Evolutionary conservation across 1,139 yeast genomes (phyloP).

Genomic region (Suhomyces panamericanus): DNA sequence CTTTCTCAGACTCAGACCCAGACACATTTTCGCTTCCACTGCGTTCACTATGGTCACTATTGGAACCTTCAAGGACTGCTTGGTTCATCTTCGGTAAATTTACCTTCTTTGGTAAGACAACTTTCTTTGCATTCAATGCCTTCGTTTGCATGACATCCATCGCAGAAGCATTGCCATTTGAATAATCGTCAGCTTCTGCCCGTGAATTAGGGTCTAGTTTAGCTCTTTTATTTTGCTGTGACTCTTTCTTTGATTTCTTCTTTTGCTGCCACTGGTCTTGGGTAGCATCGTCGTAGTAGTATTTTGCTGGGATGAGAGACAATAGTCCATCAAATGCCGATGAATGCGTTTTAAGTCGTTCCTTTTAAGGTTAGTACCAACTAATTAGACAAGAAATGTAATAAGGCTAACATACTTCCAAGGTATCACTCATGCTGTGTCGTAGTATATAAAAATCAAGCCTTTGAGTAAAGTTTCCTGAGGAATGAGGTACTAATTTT

Average conservation of each 20-base stretch:
- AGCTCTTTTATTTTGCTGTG: constrained; percentile 58
- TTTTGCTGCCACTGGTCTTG: constrained; percentile 89
- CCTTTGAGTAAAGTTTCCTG: too few species aligned
- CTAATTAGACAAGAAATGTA: background rate
- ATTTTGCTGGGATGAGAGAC: constrained; percentile 90
- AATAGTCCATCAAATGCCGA: constrained; percentile 87
- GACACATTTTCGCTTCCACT: constrained; percentile 18
- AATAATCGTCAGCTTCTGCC: constrained; percentile 44
- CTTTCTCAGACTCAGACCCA: constrained; percentile 7
- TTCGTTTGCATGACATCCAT: constrained; percentile 62
- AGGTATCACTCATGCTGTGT: constrained; percentile 44
- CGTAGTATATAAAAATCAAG: background rate
- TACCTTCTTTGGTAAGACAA: constrained; percentile 45
- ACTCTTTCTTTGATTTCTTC: constrained; percentile 70
- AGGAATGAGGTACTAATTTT: constrained; percentile 8
- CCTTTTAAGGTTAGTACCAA: constrained; percentile 46
- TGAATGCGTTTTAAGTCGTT: constrained; percentile 80
- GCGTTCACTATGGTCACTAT: constrained; percentile 17
- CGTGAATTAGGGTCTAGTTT: constrained; percentile 73
- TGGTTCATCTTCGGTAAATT: constrained; percentile 11
- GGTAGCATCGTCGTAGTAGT: constrained; percentile 76
- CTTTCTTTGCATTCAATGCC: constrained; percentile 59
- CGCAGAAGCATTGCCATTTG: constrained; percentile 53
- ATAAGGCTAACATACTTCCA: constrained; percentile 45
- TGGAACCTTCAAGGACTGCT: constrained; percentile 16